phyloP scores from a whole-genome alignment of 768 basidiomycete genomes.

The Mycena chlorophos region DNA sequence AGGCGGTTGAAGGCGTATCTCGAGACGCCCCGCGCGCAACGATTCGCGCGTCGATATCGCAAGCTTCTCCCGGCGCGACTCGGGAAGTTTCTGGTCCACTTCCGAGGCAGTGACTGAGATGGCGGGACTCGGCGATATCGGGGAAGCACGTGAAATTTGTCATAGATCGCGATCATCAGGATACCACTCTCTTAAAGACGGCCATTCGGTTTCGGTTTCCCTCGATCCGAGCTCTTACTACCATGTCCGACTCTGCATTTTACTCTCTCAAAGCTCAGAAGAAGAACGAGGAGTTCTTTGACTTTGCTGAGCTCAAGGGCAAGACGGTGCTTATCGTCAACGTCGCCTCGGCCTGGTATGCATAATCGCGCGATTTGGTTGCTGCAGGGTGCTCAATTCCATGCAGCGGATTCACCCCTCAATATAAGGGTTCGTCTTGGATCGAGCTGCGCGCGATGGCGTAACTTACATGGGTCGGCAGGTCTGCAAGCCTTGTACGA shows the following conservation, averaged over 20 bases:
- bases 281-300: constrained; percentile 53
- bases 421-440: constrained; percentile 59
- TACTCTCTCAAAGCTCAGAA: constrained; percentile 68
- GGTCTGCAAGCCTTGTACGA: constrained; percentile 82
- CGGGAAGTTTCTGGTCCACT: constrained; percentile 22
- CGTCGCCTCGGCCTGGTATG: constrained; percentile 72
- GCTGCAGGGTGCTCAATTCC: not conserved
- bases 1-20: constrained; percentile 53
- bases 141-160: not conserved
- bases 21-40: constrained; percentile 43
- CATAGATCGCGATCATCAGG: constrained; percentile 1
- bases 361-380: not conserved
- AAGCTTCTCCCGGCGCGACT: constrained; percentile 49
- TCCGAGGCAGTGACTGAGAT: not conserved
- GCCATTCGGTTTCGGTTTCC: too few species aligned
- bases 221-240: constrained; percentile 20
- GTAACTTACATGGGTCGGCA: constrained; percentile 21
- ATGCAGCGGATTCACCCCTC: constrained; percentile 78
- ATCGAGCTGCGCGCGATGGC: not conserved
- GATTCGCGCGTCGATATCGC: constrained; percentile 46
- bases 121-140: constrained; percentile 6
- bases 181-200: constrained; percentile 12
- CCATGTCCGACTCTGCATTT: constrained; percentile 49
- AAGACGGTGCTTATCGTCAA: constrained; percentile 82
- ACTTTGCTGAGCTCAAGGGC: constrained; percentile 71